These are phyloP conservation scores for Tolypocladium inflatum DNA, from an alignment of 2,329 filamentous ascomycete species.

Conservation along the genomic window DNA sequence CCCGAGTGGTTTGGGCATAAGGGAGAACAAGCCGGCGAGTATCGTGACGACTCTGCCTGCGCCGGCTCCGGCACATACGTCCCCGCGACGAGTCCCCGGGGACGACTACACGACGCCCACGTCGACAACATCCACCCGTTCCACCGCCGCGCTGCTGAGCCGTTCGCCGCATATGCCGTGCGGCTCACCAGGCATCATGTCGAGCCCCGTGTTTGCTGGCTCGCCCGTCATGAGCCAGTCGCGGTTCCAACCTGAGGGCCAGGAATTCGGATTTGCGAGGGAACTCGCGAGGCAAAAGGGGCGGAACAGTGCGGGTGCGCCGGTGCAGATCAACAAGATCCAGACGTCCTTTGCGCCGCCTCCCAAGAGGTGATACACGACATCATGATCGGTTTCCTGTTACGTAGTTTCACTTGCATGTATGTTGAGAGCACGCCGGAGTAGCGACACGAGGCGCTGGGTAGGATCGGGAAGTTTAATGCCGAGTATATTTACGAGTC, in stretches of 20 bases:
- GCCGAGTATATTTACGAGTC: not conserved
- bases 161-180: not conserved
- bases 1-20: not conserved
- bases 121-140: constrained; percentile 22
- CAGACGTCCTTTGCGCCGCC: constrained; percentile 30
- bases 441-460: not conserved
- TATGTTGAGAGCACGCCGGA: not conserved
- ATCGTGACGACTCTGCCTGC: constrained; percentile 10
- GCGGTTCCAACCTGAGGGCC: not conserved
- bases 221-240: not conserved
- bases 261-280: not conserved
- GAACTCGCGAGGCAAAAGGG: not conserved
- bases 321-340: constrained; percentile 24
- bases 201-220: not conserved
- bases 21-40: not conserved
- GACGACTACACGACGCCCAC: constrained; percentile 18
- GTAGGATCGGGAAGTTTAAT: not conserved
- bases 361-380: constrained; percentile 13
- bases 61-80: constrained; percentile 4
- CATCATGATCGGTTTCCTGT: not conserved
- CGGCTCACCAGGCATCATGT: not conserved
- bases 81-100: constrained; percentile 7
- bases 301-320: constrained; percentile 17
- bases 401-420: not conserved
- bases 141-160: constrained; percentile 23